Base-by-base conservation (phyloP, 139 green algal genomes). In the Chlamydomonas eustigma region DNA sequence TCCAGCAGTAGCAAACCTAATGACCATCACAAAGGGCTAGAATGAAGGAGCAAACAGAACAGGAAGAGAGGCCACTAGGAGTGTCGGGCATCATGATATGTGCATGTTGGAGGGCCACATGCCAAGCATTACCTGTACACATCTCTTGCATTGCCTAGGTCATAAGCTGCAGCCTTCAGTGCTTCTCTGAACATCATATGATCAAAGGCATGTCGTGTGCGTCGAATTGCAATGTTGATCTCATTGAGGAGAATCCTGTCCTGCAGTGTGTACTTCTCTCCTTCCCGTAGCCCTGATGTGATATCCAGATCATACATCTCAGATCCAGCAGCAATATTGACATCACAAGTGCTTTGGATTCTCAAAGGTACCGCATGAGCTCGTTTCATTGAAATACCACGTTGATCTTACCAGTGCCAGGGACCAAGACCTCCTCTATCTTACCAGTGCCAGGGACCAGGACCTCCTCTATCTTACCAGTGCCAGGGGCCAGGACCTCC, bases 241-340 rank as follows among this genome's bases (percentile, higher is more conserved):
- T 92, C 93, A 80, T 98, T 99, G 50, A 87, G 85, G 85, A 99
- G 98, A 12, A 95, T 91, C 25, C 84, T 79, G 82, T 99, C 95
- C 1, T 86, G 64, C 68, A 98, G 92, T 4, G 76, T 85, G 37
- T 50, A 75, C 3, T 83, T 51, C 28, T 83, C 76, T 30, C 87
- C 92, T 22, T 89, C 81, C 0, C 89, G 80, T 71, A 94, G 75
- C 37, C 77, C 74, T 77, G 84, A 58, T 12, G 44, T 58, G 44
- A 58, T 18, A 18, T 58, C 44, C 44, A 28, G 44, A 12, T 18
- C 44, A 58, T 12, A 12, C 44, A 58, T 18, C 44, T 58, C 18
- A n/a, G n/a, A n/a, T n/a, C n/a, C n/a, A n/a, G n/a, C n/a, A n/a
- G n/a, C n/a, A n/a, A n/a, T n/a, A n/a, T n/a, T n/a, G n/a, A n/a